phyloP scores from a whole-genome alignment of 352 stramenopile genomes.

The Thraustotheca clavata region DNA sequence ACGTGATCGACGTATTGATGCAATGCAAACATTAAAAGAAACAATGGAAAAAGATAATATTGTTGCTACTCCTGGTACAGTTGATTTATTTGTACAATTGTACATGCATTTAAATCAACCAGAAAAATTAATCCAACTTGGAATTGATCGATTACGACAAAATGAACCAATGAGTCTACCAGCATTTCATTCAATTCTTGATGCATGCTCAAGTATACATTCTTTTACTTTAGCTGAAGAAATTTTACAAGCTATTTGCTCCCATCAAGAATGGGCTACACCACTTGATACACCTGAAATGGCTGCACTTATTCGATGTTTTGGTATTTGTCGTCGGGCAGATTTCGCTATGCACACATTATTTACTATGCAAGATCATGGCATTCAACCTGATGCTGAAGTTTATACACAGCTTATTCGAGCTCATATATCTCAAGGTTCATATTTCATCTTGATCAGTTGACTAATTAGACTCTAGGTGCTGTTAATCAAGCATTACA shows the following conservation, averaged over 20 bases:
- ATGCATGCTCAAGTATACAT: constrained; percentile 52
- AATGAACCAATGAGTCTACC: constrained; percentile 51
- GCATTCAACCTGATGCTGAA: constrained; percentile 34
- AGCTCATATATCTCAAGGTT: constrained; percentile 37
- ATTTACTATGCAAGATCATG: constrained; percentile 51
- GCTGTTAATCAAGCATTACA: constrained; percentile 67
- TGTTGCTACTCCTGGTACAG: constrained; percentile 45
- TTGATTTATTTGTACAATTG: constrained; percentile 75
- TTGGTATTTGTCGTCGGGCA: constrained; percentile 43
- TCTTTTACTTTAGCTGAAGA: constrained; percentile 37
- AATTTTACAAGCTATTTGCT: constrained; percentile 41
- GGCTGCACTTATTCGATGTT: constrained; percentile 50
- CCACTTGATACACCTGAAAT: constrained; percentile 34
- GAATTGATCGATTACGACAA: constrained; percentile 32
- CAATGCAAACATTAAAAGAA: constrained; percentile 56
- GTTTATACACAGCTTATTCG: constrained; percentile 70
- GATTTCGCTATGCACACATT: constrained; percentile 54
- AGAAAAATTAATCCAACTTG: constrained; percentile 44
- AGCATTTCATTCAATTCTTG: constrained; percentile 63
- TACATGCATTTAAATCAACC: constrained; percentile 64
- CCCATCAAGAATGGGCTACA: constrained; percentile 21
- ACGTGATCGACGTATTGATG: constrained; percentile 72
- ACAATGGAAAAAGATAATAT: constrained; percentile 73
- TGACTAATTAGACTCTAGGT: not conserved
- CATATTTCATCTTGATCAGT: not conserved